Conservation (phyloP, 1,284 basidiomycete species). For the Cystobasidium sp. region DNA sequence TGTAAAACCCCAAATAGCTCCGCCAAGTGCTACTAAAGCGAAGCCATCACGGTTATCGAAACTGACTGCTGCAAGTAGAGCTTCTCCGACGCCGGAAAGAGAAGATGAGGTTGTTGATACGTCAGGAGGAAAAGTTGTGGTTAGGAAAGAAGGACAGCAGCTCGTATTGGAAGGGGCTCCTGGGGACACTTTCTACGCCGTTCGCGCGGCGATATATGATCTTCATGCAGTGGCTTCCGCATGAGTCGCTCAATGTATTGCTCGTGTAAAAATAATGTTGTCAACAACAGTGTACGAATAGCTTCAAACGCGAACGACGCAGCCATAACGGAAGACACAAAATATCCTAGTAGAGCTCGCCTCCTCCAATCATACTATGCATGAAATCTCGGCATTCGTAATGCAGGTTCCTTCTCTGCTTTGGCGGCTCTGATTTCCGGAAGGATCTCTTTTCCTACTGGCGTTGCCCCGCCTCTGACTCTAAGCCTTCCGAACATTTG, state of each 20-base stretch:
- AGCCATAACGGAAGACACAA: neutral
- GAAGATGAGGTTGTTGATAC: constrained; percentile 58
- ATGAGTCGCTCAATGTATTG: neutral
- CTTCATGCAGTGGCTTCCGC: constrained; percentile 67
- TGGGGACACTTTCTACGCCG: constrained; percentile 83
- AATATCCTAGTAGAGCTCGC: neutral
- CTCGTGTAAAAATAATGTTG: neutral
- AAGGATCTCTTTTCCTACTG: neutral
- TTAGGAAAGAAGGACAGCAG: constrained; percentile 81
- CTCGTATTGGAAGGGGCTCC: constrained; percentile 86
- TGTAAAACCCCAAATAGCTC: constrained; percentile 46
- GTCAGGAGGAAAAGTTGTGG: constrained; percentile 77
- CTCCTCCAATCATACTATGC: neutral
- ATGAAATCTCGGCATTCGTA: neutral
- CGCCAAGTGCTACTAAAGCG: constrained; percentile 31
- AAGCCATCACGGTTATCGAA: constrained; percentile 60
- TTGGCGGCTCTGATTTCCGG: neutral
- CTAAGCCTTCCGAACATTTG: constrained; percentile 7
- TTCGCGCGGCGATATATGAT: constrained; percentile 83
- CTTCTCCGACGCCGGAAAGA: constrained; percentile 41
- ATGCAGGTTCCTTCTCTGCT: constrained; percentile 1
- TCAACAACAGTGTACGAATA: constrained; percentile 19
- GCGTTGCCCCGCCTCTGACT: neutral
- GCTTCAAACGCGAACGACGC: neutral
- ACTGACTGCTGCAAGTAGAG: constrained; percentile 43